These are phyloP conservation scores for Penstemon barbatus DNA, from an alignment of 257 asterid species.

Conservation along the genomic window DNA sequence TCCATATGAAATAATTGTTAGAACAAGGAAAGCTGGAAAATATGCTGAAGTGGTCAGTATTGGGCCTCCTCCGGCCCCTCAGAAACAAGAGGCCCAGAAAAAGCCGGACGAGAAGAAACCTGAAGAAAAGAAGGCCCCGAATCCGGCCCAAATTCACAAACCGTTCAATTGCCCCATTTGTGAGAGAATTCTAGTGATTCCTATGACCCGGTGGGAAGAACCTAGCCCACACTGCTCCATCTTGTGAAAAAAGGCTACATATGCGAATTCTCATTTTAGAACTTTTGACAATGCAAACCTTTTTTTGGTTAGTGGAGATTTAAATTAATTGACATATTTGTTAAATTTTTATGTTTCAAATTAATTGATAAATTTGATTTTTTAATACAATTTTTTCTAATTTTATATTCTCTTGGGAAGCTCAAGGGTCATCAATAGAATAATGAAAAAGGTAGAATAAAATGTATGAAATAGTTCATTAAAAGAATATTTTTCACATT, in stretches of 20 bases:
- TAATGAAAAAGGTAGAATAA: too few relatives aligned
- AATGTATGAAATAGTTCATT: too few relatives aligned
- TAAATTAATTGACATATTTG: too few relatives aligned
- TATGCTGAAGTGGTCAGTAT: conserved; percentile 44
- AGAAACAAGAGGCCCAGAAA: conserved; percentile 35
- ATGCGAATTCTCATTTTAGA: neutral
- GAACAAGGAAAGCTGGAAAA: conserved; percentile 45
- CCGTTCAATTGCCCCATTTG: conserved; percentile 19
- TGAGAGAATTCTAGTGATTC: conserved; percentile 15
- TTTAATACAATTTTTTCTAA: too few relatives aligned
- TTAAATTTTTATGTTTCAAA: too few relatives aligned
- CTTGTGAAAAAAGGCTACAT: neutral
- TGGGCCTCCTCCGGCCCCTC: conserved; percentile 49
- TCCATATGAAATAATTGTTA: conserved; percentile 46
- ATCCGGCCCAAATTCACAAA: neutral
- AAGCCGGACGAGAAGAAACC: conserved; percentile 34
- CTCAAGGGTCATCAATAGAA: too few relatives aligned
- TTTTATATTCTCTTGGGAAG: too few relatives aligned
- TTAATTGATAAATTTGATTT: too few relatives aligned
- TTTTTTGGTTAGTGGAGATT: neutral
- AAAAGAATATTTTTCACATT: too few relatives aligned
- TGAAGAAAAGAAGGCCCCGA: neutral
- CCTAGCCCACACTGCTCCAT: conserved; percentile 25
- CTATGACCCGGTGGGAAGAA: conserved; percentile 22
- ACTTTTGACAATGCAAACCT: neutral